Percentiles rank a stretch among this genome's conserved stretches.
Evolutionary conservation across 139 green algal genomes (phyloP).

Genomic region (Chlamydomonas sphaeroides): DNA sequence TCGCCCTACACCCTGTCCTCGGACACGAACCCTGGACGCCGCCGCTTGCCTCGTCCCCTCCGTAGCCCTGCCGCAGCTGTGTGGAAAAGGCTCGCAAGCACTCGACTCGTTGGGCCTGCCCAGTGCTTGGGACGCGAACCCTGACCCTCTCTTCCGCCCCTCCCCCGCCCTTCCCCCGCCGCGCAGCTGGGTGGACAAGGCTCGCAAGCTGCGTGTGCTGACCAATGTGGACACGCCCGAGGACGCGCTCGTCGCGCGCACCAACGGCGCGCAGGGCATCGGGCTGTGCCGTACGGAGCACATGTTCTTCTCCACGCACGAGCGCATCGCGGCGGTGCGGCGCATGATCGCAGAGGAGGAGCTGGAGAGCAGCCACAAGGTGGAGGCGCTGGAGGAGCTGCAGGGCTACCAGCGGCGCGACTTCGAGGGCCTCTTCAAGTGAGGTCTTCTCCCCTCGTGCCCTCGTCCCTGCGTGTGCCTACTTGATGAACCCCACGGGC

Average conservation of each 20-base stretch:
- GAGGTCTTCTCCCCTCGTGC: background rate
- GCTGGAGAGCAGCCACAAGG: conserved; percentile 50
- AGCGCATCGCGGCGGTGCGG: conserved; percentile 79
- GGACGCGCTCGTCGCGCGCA: conserved; percentile 67
- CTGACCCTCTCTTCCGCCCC: background rate
- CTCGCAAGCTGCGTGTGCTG: conserved; percentile 70
- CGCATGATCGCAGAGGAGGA: conserved; percentile 87
- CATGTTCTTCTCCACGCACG: conserved; percentile 90
- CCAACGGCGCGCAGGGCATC: conserved; percentile 89
- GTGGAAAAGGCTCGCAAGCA: no score
- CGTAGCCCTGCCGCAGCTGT: no score
- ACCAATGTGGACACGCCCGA: conserved; percentile 88
- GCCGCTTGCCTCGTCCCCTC: no score
- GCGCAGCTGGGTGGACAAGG: conserved; percentile 79
- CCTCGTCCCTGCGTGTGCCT: background rate
- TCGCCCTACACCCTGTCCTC: no score
- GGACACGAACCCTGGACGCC: no score
- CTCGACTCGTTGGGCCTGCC: no score
- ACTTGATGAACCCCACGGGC: no score
- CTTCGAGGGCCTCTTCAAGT: conserved; percentile 40
- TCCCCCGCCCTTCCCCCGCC: background rate
- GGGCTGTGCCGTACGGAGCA: conserved; percentile 91
- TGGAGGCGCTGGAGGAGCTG: conserved; percentile 76
- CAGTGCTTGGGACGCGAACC: no score
- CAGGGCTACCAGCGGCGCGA: conserved; percentile 72